Conservation (phyloP, 2,329 filamentous ascomycete genomes). For the Pseudogymnoascus destructans region DNA sequence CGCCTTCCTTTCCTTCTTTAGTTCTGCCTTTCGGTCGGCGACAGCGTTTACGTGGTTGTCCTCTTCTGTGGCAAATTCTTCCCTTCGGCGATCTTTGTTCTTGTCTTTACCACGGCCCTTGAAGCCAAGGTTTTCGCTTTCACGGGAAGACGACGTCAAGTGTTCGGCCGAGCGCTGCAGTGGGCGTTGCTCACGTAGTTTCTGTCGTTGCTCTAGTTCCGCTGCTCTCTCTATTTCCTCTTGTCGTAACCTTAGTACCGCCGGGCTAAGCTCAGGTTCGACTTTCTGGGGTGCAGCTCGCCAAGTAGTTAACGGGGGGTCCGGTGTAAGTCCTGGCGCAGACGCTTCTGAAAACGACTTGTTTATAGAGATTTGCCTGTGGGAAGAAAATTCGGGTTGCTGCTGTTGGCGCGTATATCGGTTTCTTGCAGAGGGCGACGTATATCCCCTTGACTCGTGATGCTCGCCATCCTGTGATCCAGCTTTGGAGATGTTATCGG, state of each 20-base stretch:
- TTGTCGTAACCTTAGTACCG: background rate
- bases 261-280: conserved; percentile 1
- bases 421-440: background rate
- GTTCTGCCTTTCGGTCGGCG: conserved; percentile 23
- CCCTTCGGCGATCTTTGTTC: conserved; percentile 15
- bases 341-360: background rate
- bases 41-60: conserved; percentile 24
- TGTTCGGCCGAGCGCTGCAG: background rate
- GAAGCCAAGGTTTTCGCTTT: background rate
- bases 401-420: background rate
- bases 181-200: background rate
- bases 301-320: background rate
- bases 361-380: background rate
- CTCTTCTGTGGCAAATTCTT: conserved; percentile 20
- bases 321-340: background rate
- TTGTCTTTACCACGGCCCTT: conserved; percentile 4
- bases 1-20: conserved; percentile 32
- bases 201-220: background rate
- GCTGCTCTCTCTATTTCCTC: background rate
- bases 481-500: background rate
- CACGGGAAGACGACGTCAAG: background rate
- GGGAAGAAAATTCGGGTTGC: background rate
- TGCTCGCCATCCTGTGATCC: background rate
- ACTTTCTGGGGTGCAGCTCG: background rate
- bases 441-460: background rate